phyloP scores from a whole-genome alignment of 208 protist genomes.

The Histomonas meleagridis region DNA sequence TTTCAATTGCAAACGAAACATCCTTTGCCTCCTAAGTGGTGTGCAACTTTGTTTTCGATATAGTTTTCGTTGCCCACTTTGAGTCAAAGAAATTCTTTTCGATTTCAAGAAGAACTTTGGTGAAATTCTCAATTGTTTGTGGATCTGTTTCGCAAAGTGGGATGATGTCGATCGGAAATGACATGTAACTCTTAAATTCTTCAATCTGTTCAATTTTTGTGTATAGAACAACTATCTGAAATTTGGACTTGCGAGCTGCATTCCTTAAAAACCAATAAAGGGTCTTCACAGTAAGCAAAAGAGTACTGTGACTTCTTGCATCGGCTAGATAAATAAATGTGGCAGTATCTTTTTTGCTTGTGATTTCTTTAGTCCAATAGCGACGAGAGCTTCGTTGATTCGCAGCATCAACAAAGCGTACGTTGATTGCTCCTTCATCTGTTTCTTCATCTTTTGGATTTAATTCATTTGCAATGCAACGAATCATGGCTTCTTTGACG shows the following conservation, averaged over 20 bases:
- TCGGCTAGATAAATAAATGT: neutral
- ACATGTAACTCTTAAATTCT: neutral
- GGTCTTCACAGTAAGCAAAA: neutral
- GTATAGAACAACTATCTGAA: neutral
- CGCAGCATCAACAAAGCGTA: neutral
- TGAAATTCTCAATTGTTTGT: neutral
- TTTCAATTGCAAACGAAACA: too few species aligned
- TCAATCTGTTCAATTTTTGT: neutral
- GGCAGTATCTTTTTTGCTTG: neutral
- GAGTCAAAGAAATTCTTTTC: neutral
- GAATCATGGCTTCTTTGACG: neutral
- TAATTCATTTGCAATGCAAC: neutral
- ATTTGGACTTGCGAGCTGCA: neutral
- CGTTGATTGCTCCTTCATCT: neutral
- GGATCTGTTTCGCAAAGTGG: neutral
- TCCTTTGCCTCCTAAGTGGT: too few species aligned
- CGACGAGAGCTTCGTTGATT: neutral
- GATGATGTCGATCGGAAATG: neutral
- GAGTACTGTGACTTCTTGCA: neutral
- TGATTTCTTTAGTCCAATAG: neutral
- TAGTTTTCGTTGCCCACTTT: too few species aligned
- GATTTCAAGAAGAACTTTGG: neutral
- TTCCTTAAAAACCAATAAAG: neutral
- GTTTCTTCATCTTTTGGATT: neutral
- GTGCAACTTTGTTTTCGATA: too few species aligned